Conservation (phyloP, 2,329 filamentous ascomycete species). For the Macroventuria anomochaeta region DNA sequence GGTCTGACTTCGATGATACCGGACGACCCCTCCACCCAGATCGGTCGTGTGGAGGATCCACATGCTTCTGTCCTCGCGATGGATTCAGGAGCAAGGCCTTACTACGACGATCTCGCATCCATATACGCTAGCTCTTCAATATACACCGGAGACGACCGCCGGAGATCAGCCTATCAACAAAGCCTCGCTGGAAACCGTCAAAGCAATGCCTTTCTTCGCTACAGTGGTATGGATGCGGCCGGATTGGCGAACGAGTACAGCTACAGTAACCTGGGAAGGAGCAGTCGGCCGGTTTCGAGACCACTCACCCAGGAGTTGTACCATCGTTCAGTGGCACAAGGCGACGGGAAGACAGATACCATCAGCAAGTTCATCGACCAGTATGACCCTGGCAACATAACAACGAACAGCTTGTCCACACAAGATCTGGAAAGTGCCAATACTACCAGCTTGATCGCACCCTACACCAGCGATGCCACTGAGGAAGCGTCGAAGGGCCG, state of each 20-base stretch:
- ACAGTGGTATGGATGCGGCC: conserved; percentile 22
- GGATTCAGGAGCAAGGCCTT: conserved; percentile 22
- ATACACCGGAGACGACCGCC: conserved; percentile 36
- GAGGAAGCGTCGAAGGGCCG: not conserved
- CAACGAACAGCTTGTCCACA: conserved; percentile 9
- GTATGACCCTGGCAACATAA: conserved; percentile 25
- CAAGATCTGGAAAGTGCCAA: not conserved
- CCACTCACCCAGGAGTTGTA: conserved; percentile 21
- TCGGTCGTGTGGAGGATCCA: conserved; percentile 21
- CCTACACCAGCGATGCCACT: not conserved
- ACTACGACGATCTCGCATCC: conserved; percentile 41
- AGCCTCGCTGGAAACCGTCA: conserved; percentile 26
- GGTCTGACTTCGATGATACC: conserved; percentile 39
- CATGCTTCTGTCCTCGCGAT: conserved; percentile 20
- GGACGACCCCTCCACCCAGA: conserved; percentile 32
- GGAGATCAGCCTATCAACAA: conserved; percentile 29
- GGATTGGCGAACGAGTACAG: conserved; percentile 25
- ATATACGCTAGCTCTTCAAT: conserved; percentile 42
- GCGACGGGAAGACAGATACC: conserved; percentile 39
- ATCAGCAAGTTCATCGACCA: conserved; percentile 44
- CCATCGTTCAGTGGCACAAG: conserved; percentile 19
- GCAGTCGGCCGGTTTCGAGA: conserved; percentile 19
- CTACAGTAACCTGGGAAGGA: conserved; percentile 17
- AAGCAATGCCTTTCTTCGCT: conserved; percentile 31
- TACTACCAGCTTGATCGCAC: conserved; percentile 1